Evolutionary conservation across 345 rosid species (phyloP), one percentile per base, ranked within the genome.

Genomic region (Eucalyptus pumila): DNA sequence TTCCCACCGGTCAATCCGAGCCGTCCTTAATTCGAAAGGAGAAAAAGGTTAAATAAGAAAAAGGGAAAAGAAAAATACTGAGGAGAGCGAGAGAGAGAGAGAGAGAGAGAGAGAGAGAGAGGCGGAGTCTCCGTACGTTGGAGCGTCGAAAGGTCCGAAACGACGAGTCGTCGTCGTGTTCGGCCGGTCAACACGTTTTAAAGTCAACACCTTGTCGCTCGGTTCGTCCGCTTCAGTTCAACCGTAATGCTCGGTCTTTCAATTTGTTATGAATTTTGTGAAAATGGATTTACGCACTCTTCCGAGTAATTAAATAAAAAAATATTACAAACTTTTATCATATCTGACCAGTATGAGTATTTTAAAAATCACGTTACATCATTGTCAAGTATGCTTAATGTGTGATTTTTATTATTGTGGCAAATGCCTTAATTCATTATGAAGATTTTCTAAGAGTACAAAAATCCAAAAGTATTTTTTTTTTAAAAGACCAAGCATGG

Each of bases 331-430:
- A 4, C 2, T 65, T 14, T 65, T 30, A n/a, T 65, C 15, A 7
- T 65, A 14, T 65, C 3, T 0, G 3, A 65, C 5, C 40, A 0
- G n/a, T n/a, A n/a, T n/a, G n/a, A n/a, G n/a, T n/a, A 0, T 65
- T n/a, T 65, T n/a, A 8, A 65, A 14, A n/a, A n/a, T n/a, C 19
- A 4, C 2, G 0, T 14, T 14, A n/a, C 1, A 2, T 14, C 21
- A 12, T 65, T 65, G 76, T 65, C 5, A 65, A 65, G 3, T 16
- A n/a, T 4, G 1, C 9, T 14, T 52, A 19, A 2, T 19, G 10
- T 19, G 10, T 19, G 24, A 19, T 30, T 62, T 62, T 27, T 6
- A 0, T 62, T 30, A 14, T 62, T 13, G 9, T 2, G 3, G 34
- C 14, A 9, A 23, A 23, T 4, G 3, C 30, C 1, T 56, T 26